phyloP scores from a whole-genome alignment of 495 filamentous ascomycete species.

The Aspergillus sparsus region DNA sequence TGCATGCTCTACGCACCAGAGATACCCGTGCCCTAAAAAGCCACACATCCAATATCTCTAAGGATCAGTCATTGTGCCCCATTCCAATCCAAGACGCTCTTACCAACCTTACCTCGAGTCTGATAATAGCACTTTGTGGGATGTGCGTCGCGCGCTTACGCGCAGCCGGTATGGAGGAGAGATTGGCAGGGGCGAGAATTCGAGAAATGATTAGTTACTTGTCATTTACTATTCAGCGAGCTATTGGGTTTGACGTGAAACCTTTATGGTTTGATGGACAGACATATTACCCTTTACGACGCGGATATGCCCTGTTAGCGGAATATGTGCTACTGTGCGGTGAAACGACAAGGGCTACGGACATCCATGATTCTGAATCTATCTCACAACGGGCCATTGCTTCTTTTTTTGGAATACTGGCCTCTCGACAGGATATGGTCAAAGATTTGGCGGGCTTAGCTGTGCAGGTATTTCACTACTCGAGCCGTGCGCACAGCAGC shows the following conservation, averaged over 20 bases:
- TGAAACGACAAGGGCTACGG: conserved; percentile 17
- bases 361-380: conserved; percentile 14
- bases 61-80: conserved; percentile 32
- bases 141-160: conserved; percentile 46
- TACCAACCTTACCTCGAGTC: conserved; percentile 46
- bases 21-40: conserved; percentile 26
- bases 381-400: conserved; percentile 25
- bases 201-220: conserved; percentile 32
- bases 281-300: conserved; percentile 35
- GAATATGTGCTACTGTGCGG: conserved; percentile 38
- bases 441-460: conserved; percentile 42
- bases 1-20: conserved; percentile 6
- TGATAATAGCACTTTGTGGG: conserved; percentile 44
- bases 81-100: conserved; percentile 46
- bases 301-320: conserved; percentile 41
- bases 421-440: conserved; percentile 34
- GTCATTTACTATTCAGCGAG: conserved; percentile 30
- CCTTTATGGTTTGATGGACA: conserved; percentile 16
- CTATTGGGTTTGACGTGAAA: conserved; percentile 21
- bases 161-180: conserved; percentile 18
- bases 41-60: conserved; percentile 1
- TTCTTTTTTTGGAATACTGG: conserved; percentile 30
- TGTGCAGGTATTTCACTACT: conserved; percentile 41
- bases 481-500: conserved; percentile 31
- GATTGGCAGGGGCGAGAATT: conserved; percentile 27